Base-by-base conservation (phyloP, 345 rosid genomes). In the Brassica carinata region DNA sequence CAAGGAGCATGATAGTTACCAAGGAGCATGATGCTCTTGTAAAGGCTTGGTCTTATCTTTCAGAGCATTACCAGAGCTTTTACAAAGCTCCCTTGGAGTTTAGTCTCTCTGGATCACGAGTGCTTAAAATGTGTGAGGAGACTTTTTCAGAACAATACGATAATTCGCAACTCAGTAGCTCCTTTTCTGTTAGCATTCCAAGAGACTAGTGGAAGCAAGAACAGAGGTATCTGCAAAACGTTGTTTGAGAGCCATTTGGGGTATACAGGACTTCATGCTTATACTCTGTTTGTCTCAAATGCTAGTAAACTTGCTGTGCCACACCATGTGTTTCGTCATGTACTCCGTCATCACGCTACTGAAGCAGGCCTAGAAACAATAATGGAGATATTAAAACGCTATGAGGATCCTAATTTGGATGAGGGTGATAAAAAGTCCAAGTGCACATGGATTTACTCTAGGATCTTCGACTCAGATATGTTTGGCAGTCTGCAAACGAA, bases 391-490 rank as follows among this genome's bases (percentile, higher is more conserved):
- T 36, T 67, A 5, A 17, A 36, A 34, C 5, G 23, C 48, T 66
- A 66, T 9, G 70, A 66, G 70, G 23, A 38, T 65, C 48, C 48
- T 15, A 65, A 14, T 27, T 33, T 65, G 8, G 69, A 65, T 7
- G 26, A 30, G 69, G 69, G 0, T 65, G 69, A 33, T 65, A 65
- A 9, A 33, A 65, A 33, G 48, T 65, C 69, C 8, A 65, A 65
- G 48, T 65, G 48, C 48, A 65, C 69, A 9, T 33, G 48, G 69
- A 18, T 65, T 33, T 65, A 65, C 69, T 65, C 69, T 65, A 65
- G 69, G 69, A 65, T 53, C 4, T 45, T 43, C 15, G 53, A 45
- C n/a, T 11, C 53, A 2, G 53, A 45, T 45, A 45, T 45, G 53
- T 45, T 45, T 45, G 53, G n/a, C 15, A 45, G 53, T 45, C 53